Conservation (phyloP, 352 stramenopile species). For the Globisporangium megalacanthum region DNA sequence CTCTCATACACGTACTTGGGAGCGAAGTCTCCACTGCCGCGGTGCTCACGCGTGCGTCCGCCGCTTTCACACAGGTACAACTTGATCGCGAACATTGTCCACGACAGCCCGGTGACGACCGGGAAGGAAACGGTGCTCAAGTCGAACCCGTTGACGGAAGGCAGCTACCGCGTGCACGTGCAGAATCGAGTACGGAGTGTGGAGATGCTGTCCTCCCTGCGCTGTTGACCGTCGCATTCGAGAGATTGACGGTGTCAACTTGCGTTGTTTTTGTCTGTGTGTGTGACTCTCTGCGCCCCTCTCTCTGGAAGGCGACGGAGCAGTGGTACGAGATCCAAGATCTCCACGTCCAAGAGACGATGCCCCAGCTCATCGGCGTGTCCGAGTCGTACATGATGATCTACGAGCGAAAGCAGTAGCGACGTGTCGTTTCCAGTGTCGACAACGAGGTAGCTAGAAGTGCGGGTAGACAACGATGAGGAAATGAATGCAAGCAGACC, state of each 20-base stretch:
- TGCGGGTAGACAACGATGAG: too few relatives aligned
- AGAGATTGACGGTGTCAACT: neutral
- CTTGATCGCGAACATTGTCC: constrained; percentile 96
- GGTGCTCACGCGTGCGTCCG: constrained; percentile 3
- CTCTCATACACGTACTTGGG: too few relatives aligned
- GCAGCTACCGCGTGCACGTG: constrained; percentile 95
- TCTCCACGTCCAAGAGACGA: constrained; percentile 95
- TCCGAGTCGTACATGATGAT: constrained; percentile 93
- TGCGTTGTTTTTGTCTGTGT: neutral
- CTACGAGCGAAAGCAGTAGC: constrained; percentile 73
- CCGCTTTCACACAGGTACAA: constrained; percentile 90
- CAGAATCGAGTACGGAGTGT: constrained; percentile 81
- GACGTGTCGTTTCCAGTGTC: too few relatives aligned
- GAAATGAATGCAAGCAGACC: too few relatives aligned
- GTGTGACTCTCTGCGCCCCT: constrained; percentile 14
- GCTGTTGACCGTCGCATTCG: too few relatives aligned
- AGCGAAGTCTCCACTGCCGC: neutral
- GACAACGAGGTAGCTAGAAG: too few relatives aligned
- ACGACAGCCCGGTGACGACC: constrained; percentile 93
- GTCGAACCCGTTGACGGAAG: constrained; percentile 93
- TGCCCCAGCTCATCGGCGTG: constrained; percentile 97
- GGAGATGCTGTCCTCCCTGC: too few relatives aligned
- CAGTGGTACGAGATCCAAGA: constrained; percentile 99
- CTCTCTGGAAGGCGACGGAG: constrained; percentile 66
- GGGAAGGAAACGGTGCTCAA: constrained; percentile 85